These are phyloP conservation scores for Wickerhamiella slavikovae DNA, from an alignment of 805 yeast genomes.

Conservation along the genomic window DNA sequence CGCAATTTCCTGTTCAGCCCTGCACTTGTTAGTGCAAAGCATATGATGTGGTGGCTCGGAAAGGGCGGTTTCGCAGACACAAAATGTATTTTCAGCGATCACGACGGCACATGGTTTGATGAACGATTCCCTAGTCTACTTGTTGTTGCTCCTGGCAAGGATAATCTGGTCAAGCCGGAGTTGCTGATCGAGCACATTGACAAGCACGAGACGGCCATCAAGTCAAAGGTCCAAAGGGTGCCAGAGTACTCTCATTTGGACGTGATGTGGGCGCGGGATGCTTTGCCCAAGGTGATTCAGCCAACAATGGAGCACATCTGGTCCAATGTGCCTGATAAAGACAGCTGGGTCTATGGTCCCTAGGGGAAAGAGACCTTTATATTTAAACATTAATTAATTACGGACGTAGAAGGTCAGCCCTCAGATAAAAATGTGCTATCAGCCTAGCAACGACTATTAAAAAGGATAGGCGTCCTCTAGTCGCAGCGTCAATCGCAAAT, in stretches of 20 bases:
- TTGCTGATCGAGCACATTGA: constrained; percentile 43
- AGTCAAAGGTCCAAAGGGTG: constrained; percentile 22
- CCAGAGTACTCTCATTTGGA: constrained; percentile 69
- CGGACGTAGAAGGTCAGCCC: no score
- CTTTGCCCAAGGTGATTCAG: constrained; percentile 40
- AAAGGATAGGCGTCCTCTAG: constrained; percentile 5
- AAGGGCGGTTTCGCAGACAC: constrained; percentile 28
- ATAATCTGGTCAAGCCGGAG: constrained; percentile 58
- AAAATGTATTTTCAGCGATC: constrained; percentile 33
- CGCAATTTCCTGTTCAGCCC: constrained; percentile 76
- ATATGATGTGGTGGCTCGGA: constrained; percentile 89
- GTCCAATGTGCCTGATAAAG: constrained; percentile 2
- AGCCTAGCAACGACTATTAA: constrained; percentile 4
- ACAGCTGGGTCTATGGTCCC: background rate
- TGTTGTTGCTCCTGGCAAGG: constrained; percentile 52
- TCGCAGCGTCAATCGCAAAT: constrained; percentile 12
- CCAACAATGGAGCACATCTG: constrained; percentile 17
- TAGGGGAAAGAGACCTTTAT: background rate
- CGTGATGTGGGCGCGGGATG: constrained; percentile 80
- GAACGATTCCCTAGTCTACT: constrained; percentile 35
- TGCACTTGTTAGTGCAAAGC: constrained; percentile 52
- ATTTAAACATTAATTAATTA: background rate
- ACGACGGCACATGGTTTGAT: constrained; percentile 22
- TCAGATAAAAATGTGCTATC: constrained; percentile 9
- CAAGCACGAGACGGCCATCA: constrained; percentile 26